These are phyloP conservation scores for Aspergillus phoenicis DNA, from an alignment of 2,329 filamentous ascomycete species.

Conservation along the genomic window DNA sequence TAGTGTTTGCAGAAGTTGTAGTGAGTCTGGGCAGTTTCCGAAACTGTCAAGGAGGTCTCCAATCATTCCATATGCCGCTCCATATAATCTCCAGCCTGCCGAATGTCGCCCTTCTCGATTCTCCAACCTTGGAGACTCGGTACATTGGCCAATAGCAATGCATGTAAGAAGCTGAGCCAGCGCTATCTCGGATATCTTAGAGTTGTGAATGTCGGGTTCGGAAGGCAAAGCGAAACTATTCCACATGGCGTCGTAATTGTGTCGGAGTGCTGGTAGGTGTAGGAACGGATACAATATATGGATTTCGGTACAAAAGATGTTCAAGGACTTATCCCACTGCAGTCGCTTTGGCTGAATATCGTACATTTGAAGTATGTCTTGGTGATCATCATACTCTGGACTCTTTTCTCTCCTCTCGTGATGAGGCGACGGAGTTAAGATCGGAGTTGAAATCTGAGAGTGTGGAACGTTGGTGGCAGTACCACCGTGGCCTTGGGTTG, in stretches of 20 bases:
- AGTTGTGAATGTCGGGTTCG: background rate
- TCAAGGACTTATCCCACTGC: slow-evolving; percentile 21
- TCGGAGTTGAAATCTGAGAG: background rate
- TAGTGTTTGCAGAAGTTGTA: slow-evolving; percentile 20
- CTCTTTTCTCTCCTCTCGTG: background rate
- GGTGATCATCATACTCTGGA: background rate
- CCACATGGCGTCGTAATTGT: slow-evolving; percentile 20
- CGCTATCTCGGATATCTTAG: no score
- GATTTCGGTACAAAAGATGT: slow-evolving; percentile 25
- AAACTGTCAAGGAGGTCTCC: slow-evolving; percentile 23
- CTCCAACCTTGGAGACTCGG: slow-evolving; percentile 20
- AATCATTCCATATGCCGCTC: slow-evolving; percentile 24
- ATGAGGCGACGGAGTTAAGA: background rate
- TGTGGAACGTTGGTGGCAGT: background rate
- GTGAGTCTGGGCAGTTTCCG: slow-evolving; percentile 18
- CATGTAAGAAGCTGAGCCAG: slow-evolving; percentile 23
- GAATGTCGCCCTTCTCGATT: slow-evolving; percentile 22
- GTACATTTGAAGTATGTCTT: slow-evolving; percentile 8
- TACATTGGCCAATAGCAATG: slow-evolving; percentile 28
- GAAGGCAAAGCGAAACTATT: background rate
- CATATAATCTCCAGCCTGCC: slow-evolving; percentile 29
- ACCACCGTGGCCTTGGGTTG: background rate
- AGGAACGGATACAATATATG: slow-evolving; percentile 29
- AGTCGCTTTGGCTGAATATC: slow-evolving; percentile 13
- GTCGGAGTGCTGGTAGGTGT: slow-evolving; percentile 22